Conservation (phyloP, 768 basidiomycete species). For the Mycena kentingensis region DNA sequence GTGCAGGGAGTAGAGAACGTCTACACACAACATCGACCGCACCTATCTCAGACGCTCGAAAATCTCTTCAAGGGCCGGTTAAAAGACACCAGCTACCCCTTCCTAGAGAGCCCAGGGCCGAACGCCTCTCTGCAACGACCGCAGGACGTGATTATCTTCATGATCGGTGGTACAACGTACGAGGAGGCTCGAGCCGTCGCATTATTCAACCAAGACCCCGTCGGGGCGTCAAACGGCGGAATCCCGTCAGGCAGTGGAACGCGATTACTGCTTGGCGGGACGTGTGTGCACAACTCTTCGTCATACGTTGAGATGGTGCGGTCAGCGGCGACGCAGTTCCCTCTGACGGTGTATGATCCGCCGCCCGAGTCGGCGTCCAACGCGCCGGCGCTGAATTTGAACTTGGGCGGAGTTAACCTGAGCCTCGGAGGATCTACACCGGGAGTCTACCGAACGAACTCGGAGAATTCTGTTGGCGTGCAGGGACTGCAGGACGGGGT, state of each 20-base stretch:
- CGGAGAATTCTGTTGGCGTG: slow-evolving; percentile 62
- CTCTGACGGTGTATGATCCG: slow-evolving; percentile 68
- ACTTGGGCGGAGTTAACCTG: slow-evolving; percentile 89
- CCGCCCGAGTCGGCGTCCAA: slow-evolving; percentile 73
- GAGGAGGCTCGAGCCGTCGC: slow-evolving; percentile 89
- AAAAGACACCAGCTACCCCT: slow-evolving; percentile 88
- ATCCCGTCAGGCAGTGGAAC: slow-evolving; percentile 60
- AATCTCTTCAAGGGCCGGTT: slow-evolving; percentile 83
- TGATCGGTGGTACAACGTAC: slow-evolving; percentile 95
- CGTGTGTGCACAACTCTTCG: slow-evolving; percentile 92
- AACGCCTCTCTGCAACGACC: slow-evolving; percentile 79
- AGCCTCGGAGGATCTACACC: slow-evolving; percentile 89
- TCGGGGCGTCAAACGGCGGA: slow-evolving; percentile 47
- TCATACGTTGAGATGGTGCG: slow-evolving; percentile 88
- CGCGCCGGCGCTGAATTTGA: slow-evolving; percentile 84
- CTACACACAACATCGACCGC: slow-evolving; percentile 95
- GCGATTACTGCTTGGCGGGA: slow-evolving; percentile 87
- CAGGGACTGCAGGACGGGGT: slow-evolving; percentile 90
- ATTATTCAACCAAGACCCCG: slow-evolving; percentile 81
- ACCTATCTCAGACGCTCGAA: slow-evolving; percentile 90
- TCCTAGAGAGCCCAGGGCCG: slow-evolving; percentile 65
- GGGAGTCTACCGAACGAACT: slow-evolving; percentile 82
- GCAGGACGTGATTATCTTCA: slow-evolving; percentile 95
- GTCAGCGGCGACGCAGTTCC: slow-evolving; percentile 63
- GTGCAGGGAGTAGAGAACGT: slow-evolving; percentile 95